Evolutionary conservation across 345 rosid genomes (phyloP).

Genomic region (Mallotus nudiflorus): DNA sequence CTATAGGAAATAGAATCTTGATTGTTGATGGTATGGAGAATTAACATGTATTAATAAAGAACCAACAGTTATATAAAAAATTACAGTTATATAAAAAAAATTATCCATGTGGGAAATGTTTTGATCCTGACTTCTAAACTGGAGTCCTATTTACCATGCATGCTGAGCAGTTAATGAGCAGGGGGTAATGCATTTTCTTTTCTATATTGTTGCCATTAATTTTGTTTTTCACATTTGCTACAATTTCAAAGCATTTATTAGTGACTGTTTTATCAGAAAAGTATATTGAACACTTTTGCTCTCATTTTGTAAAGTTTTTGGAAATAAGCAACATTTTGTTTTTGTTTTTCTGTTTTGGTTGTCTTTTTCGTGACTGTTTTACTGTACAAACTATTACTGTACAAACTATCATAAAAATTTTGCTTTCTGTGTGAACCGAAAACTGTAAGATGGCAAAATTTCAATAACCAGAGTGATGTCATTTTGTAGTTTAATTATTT

Average conservation of each 20-base stretch:
- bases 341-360: not conserved
- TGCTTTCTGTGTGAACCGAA: not conserved
- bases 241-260: not conserved
- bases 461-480: not conserved
- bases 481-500: conserved; percentile 6
- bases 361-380: not conserved
- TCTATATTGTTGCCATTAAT: not conserved
- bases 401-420: too few relatives aligned
- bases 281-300: not conserved
- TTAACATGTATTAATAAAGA: not conserved
- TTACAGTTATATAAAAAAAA: too few relatives aligned
- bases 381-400: too few relatives aligned
- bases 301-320: not conserved
- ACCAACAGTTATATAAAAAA: not conserved
- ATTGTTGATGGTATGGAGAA: not conserved
- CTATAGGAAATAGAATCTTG: conserved; percentile 1
- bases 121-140: not conserved
- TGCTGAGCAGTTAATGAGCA: conserved; percentile 3
- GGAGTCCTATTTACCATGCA: not conserved
- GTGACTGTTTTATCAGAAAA: not conserved
- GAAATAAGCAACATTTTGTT: not conserved
- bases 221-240: not conserved
- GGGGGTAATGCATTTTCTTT: not conserved
- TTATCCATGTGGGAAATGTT: not conserved
- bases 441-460: not conserved